phyloP scores from a whole-genome alignment of 306 rosid genomes.

The Begonia loranthoides region DNA sequence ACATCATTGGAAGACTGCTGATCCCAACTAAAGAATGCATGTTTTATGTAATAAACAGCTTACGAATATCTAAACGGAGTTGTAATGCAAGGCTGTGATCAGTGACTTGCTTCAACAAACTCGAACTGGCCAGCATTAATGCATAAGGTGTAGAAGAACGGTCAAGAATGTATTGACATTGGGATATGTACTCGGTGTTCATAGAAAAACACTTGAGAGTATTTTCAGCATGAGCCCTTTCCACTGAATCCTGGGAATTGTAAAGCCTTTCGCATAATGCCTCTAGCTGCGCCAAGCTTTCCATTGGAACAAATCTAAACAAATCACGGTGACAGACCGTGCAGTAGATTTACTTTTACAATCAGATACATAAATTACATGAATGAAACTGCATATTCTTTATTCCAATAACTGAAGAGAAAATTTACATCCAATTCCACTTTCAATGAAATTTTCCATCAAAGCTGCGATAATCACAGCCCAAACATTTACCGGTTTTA shows the following conservation, averaged over 20 bases:
- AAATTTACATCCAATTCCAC: neutral
- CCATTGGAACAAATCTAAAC: conserved; percentile 25
- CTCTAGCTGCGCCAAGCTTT: conserved; percentile 44
- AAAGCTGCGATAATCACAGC: neutral
- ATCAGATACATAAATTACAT: neutral
- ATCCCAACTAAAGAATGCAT: too few species aligned
- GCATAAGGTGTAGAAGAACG: conserved; percentile 48
- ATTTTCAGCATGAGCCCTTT: conserved; percentile 48
- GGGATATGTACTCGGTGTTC: conserved; percentile 49
- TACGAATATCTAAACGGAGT: conserved; percentile 51
- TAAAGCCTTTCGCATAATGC: conserved; percentile 51
- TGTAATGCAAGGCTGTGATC: conserved; percentile 48
- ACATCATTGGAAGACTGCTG: too few species aligned
- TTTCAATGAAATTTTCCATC: neutral
- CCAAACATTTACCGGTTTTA: neutral
- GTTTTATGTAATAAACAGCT: neutral
- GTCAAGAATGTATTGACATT: conserved; percentile 54
- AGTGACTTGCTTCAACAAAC: conserved; percentile 54
- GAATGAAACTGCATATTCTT: neutral
- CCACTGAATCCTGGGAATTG: conserved; percentile 51
- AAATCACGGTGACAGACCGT: conserved; percentile 3
- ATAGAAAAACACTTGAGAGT: conserved; percentile 50
- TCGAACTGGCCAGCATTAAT: conserved; percentile 48
- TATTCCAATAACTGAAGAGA: neutral
- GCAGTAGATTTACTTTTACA: neutral